Percentiles rank a stretch among this genome's conserved stretches.
phyloP scores from a whole-genome alignment of 1,284 basidiomycete species.

The Cutaneotrichosporon cutaneum region DNA sequence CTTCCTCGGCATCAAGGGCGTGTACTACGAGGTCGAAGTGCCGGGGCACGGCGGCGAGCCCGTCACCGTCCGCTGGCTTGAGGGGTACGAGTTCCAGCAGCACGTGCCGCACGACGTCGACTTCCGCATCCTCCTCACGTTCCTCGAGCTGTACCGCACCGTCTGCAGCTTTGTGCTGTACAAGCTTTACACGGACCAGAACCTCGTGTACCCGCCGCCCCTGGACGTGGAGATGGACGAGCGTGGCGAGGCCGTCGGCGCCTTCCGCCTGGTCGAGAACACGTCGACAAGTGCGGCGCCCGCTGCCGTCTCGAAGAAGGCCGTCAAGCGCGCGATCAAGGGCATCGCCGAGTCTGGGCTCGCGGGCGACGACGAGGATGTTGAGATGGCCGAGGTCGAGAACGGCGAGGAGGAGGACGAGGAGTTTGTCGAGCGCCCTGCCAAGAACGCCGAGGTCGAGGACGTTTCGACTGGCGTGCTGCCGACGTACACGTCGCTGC shows the following conservation, averaged over 20 bases:
- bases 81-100: conserved; percentile 98
- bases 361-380: conserved; percentile 38
- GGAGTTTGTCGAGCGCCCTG: conserved; percentile 58
- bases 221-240: conserved; percentile 83
- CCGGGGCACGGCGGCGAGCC: conserved; percentile 70
- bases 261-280: conserved; percentile 74
- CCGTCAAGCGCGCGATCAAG: conserved; percentile 57
- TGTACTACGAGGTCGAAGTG: conserved; percentile 96
- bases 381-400: conserved; percentile 47
- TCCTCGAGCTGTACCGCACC: conserved; percentile 97
- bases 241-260: conserved; percentile 82
- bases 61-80: conserved; percentile 81
- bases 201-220: conserved; percentile 91
- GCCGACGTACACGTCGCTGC: conserved; percentile 74
- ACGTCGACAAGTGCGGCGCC: conserved; percentile 44
- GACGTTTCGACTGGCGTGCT: conserved; percentile 59
- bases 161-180: conserved; percentile 93
- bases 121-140: conserved; percentile 95
- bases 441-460: conserved; percentile 59
- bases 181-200: conserved; percentile 94
- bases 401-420: conserved; percentile 56
- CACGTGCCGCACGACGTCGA: conserved; percentile 93
- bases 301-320: conserved; percentile 46
- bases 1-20: conserved; percentile 96
- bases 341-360: conserved; percentile 47